Percentiles rank a stretch among this genome's conserved stretches.
Conservation (phyloP, 1,284 basidiomycete genomes). For the Erythrobasidium hasegawianum region DNA sequence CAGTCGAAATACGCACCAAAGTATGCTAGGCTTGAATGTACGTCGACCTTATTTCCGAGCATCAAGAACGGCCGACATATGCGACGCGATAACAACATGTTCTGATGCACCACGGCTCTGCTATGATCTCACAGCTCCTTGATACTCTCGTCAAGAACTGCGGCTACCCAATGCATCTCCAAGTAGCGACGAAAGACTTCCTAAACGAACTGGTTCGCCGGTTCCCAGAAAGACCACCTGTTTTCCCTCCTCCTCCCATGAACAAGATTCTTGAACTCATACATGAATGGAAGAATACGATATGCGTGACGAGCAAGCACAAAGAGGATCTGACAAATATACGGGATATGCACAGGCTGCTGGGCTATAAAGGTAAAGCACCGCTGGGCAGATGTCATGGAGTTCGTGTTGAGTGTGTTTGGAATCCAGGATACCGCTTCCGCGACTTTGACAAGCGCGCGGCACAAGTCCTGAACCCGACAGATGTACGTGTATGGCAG, state of each 20-base stretch:
- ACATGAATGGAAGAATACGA: constrained; percentile 89
- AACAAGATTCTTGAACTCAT: constrained; percentile 89
- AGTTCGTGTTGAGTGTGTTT: not conserved
- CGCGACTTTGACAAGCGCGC: constrained; percentile 60
- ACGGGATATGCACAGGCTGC: constrained; percentile 91
- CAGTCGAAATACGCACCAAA: constrained; percentile 83
- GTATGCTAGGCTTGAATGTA: constrained; percentile 63
- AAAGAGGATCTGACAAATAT: constrained; percentile 97
- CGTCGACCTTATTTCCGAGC: constrained; percentile 22
- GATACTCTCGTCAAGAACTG: constrained; percentile 93
- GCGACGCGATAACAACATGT: constrained; percentile 2
- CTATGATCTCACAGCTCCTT: too few relatives aligned
- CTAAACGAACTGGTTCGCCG: constrained; percentile 95
- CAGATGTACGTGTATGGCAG: constrained; percentile 53
- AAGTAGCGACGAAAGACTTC: constrained; percentile 98
- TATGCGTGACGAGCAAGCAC: constrained; percentile 84
- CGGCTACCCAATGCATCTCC: constrained; percentile 94
- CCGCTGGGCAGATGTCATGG: not conserved
- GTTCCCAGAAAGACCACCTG: constrained; percentile 94
- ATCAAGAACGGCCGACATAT: too few relatives aligned
- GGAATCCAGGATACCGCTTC: constrained; percentile 73
- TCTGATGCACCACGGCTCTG: too few relatives aligned
- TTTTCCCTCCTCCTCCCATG: constrained; percentile 92
- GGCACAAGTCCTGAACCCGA: constrained; percentile 53
- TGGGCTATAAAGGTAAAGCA: constrained; percentile 77